Evolutionary conservation across 108 stramenopile species (phyloP).

Genomic region (Stephanodiscus minutulus): DNA sequence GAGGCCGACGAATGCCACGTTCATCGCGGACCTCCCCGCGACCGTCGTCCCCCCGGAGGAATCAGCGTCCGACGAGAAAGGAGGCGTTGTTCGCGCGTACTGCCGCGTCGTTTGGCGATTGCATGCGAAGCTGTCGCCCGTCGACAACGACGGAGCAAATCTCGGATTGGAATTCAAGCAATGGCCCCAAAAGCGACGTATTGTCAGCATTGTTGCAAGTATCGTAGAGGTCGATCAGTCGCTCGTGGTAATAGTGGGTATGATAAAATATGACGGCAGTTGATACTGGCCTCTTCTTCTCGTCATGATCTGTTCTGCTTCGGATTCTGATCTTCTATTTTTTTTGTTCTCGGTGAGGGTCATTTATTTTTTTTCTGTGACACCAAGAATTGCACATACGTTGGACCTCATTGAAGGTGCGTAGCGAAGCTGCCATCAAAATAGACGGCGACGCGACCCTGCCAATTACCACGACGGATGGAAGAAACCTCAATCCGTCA

Average conservation of each 20-base stretch:
- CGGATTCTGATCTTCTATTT: too few species aligned
- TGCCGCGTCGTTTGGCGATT: neutral
- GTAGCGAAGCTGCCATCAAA: too few species aligned
- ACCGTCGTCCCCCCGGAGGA: neutral
- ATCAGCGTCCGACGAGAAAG: neutral
- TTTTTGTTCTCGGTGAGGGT: too few species aligned
- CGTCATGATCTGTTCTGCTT: too few species aligned
- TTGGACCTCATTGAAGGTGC: too few species aligned
- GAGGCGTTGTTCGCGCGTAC: neutral
- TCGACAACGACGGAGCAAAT: neutral
- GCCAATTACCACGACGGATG: too few species aligned
- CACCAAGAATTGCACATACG: too few species aligned
- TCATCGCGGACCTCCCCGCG: neutral
- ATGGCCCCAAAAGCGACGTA: conserved; percentile 1
- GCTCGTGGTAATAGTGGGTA: conserved; percentile 29
- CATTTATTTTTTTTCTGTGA: too few species aligned
- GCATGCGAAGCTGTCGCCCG: neutral
- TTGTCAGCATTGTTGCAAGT: neutral
- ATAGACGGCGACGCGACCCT: too few species aligned
- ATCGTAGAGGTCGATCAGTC: neutral
- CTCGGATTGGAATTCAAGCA: neutral
- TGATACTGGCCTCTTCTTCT: too few species aligned
- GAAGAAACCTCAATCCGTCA: too few species aligned
- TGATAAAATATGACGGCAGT: neutral
- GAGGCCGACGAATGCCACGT: conserved; percentile 88